Evolutionary conservation across 768 basidiomycete genomes (phyloP).

Genomic region (Lentinula sp.): DNA sequence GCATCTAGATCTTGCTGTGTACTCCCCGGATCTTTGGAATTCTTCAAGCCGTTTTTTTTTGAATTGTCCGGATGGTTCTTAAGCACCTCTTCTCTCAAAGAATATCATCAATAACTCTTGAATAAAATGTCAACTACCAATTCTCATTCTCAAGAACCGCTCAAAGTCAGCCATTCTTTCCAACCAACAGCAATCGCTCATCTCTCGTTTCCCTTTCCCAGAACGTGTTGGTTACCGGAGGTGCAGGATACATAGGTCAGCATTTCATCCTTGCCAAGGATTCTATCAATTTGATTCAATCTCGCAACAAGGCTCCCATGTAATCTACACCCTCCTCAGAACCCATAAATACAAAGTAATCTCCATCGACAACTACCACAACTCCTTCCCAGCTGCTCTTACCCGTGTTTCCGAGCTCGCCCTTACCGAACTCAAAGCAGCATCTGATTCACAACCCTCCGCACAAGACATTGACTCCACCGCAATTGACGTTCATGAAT

Average conservation of each 20-base stretch:
- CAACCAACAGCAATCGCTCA: neutral
- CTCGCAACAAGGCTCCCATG: constrained; percentile 74
- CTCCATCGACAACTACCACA: constrained; percentile 93
- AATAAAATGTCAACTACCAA: neutral
- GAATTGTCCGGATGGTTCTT: no score
- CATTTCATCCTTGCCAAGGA: constrained; percentile 11
- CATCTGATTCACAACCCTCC: constrained; percentile 28
- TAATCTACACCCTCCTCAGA: constrained; percentile 80
- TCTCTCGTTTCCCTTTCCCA: constrained; percentile 14
- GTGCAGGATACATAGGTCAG: constrained; percentile 85
- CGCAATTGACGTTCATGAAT: constrained; percentile 60
- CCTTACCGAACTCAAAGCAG: constrained; percentile 53
- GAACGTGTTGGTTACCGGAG: constrained; percentile 71
- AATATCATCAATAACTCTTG: no score
- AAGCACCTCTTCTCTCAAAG: no score
- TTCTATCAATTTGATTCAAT: neutral
- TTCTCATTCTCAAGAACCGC: neutral
- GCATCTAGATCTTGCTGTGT: no score
- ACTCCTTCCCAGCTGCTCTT: constrained; percentile 76
- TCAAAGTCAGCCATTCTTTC: neutral
- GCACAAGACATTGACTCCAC: constrained; percentile 66
- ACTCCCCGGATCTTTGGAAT: no score
- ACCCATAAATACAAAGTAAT: constrained; percentile 89
- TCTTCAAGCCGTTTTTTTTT: no score
- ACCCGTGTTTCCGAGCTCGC: constrained; percentile 78